Conservation (phyloP, 2,329 filamentous ascomycete genomes). For the Onygena corvina region DNA sequence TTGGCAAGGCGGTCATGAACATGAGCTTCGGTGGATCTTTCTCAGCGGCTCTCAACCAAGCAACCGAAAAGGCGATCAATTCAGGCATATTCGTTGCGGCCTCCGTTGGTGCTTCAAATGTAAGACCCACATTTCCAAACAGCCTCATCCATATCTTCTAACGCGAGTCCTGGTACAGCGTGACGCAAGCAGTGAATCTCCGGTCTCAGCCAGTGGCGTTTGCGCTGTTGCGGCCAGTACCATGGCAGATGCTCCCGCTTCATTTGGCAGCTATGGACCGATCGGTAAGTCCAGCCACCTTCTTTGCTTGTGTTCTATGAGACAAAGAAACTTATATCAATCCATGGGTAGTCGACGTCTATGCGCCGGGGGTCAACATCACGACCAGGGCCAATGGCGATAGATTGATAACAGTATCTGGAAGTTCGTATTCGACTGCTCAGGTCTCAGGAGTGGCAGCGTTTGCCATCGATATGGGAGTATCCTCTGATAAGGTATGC, state of each 20-base stretch:
- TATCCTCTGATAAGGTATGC: constrained; percentile 36
- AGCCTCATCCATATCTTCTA: background rate
- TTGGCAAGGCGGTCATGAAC: constrained; percentile 25
- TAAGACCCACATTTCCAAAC: constrained; percentile 10
- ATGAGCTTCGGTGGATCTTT: constrained; percentile 27
- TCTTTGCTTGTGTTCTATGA: background rate
- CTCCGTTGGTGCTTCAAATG: constrained; percentile 30
- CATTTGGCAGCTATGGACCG: constrained; percentile 32
- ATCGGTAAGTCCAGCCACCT: constrained; percentile 21
- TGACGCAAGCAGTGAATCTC: constrained; percentile 26
- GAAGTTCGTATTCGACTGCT: constrained; percentile 29
- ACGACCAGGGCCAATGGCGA: constrained; percentile 37
- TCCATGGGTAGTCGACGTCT: constrained; percentile 38
- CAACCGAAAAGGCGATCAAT: constrained; percentile 26
- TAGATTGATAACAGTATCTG: constrained; percentile 29
- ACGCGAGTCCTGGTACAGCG: constrained; percentile 11
- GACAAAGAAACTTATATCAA: background rate
- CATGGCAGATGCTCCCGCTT: constrained; percentile 24
- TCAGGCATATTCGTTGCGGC: constrained; percentile 32
- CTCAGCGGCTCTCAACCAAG: constrained; percentile 29
- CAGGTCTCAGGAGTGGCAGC: constrained; percentile 45
- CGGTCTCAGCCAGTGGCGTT: constrained; percentile 29
- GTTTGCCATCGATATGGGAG: constrained; percentile 38
- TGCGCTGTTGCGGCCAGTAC: constrained; percentile 33
- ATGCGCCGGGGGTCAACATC: constrained; percentile 44